A percentile compares a stretch with the other conserved stretches of the same genome.
phyloP scores from a whole-genome alignment of 1,284 basidiomycete genomes.

The Ustilago shanxiensis region DNA sequence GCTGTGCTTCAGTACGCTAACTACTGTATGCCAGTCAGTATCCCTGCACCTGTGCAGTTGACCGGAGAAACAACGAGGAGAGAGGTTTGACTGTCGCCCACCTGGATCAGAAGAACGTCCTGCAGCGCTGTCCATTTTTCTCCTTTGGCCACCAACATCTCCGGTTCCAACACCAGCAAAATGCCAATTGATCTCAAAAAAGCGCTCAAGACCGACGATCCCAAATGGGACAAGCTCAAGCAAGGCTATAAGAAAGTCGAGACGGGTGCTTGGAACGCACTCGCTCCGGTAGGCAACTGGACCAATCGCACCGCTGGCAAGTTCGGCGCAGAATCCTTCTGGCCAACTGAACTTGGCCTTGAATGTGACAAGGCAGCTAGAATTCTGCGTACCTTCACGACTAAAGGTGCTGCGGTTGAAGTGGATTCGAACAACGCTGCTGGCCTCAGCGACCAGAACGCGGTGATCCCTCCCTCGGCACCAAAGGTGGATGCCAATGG shows the following conservation, averaged over 20 bases:
- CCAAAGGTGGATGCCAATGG: constrained; percentile 39
- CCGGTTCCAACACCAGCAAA: background rate
- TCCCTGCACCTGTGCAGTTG: background rate
- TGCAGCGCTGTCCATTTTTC: background rate
- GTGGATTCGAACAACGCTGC: constrained; percentile 42
- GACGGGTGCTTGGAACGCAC: constrained; percentile 56
- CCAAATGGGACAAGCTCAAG: constrained; percentile 56
- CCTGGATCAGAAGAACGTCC: background rate
- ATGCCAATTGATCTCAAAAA: constrained; percentile 54
- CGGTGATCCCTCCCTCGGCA: constrained; percentile 31
- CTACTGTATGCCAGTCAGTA: no score
- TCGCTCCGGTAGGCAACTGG: constrained; percentile 55
- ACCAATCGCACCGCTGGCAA: constrained; percentile 54
- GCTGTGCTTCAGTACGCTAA: constrained; percentile 1
- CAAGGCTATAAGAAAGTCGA: constrained; percentile 60
- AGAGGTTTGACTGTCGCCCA: background rate
- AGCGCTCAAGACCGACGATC: constrained; percentile 45
- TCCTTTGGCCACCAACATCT: background rate
- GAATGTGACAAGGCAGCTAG: constrained; percentile 67
- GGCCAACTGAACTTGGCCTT: constrained; percentile 57
- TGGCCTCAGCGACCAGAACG: constrained; percentile 32
- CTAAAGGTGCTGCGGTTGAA: constrained; percentile 54
- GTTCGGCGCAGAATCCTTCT: constrained; percentile 65
- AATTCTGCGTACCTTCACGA: constrained; percentile 63
- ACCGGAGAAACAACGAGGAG: background rate